Percentiles rank a stretch among this genome's conserved stretches.
Conservation (phyloP, 179 eudicot genomes). For the Camellia oleifera region DNA sequence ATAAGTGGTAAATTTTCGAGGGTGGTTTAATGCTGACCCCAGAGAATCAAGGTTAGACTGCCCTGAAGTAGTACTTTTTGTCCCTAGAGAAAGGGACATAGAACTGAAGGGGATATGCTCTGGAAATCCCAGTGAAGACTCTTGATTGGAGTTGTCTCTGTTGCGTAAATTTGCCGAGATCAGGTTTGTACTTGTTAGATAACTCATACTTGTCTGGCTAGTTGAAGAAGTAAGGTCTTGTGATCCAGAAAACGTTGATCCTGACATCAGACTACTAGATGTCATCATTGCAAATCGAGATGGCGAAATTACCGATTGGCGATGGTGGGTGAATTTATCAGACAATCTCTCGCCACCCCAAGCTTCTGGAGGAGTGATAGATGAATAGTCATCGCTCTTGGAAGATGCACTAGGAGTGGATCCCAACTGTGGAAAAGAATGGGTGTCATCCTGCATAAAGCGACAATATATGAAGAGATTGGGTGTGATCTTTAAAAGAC, state of each 20-base stretch:
- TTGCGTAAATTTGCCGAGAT: conserved; percentile 35
- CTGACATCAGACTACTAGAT: conserved; percentile 40
- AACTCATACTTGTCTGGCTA: conserved; percentile 40
- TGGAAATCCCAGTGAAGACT: conserved; percentile 38
- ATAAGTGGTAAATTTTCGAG: conserved; percentile 72
- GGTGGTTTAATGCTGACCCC: conserved; percentile 50
- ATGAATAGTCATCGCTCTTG: conserved; percentile 50
- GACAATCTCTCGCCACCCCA: conserved; percentile 84
- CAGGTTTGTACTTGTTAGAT: conserved; percentile 38
- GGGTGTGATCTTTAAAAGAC: not conserved
- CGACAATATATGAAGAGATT: not conserved
- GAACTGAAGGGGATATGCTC: conserved; percentile 65
- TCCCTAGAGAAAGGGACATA: conserved; percentile 37
- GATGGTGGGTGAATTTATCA: conserved; percentile 52
- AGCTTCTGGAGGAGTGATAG: conserved; percentile 90
- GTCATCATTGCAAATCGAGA: conserved; percentile 58
- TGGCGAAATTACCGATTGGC: conserved; percentile 44
- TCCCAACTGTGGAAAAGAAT: conserved; percentile 38
- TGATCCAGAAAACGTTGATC: conserved; percentile 46
- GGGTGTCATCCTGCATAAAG: conserved; percentile 60
- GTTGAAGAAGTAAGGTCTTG: conserved; percentile 51
- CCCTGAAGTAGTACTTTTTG: conserved; percentile 34
- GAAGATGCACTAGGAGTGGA: conserved; percentile 45
- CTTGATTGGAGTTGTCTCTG: conserved; percentile 51
- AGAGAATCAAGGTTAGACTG: conserved; percentile 47